These are phyloP conservation scores for Penicillium cosmopolitanum DNA, from an alignment of 495 filamentous ascomycete species.

Conservation along the genomic window DNA sequence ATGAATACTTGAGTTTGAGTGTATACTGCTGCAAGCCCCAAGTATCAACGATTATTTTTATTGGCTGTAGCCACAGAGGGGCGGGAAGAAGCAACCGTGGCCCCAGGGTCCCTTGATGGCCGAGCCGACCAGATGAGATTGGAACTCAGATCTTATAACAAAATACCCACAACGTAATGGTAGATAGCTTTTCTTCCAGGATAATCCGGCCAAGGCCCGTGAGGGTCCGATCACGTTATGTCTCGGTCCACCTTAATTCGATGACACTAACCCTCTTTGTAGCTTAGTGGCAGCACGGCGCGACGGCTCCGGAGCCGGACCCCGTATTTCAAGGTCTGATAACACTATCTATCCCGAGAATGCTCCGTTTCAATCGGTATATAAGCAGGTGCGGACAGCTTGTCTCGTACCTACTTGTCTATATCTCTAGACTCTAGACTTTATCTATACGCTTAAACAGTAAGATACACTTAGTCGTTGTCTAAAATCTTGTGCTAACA, in stretches of 20 bases:
- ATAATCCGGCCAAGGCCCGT: conserved; percentile 7
- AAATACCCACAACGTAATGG: conserved; percentile 1
- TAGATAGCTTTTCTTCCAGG: conserved; percentile 3
- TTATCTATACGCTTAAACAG: conserved; percentile 9
- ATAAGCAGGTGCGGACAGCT: conserved; percentile 3
- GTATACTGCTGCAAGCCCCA: not conserved
- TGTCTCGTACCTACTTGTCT: conserved; percentile 5
- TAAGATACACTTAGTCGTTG: conserved; percentile 2
- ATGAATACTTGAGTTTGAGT: too few relatives aligned
- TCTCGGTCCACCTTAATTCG: conserved; percentile 11
- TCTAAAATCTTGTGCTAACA: conserved; percentile 8
- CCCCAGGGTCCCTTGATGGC: conserved; percentile 1
- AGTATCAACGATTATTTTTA: conserved; percentile 1
- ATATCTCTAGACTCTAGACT: conserved; percentile 8
- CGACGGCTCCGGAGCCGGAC: conserved; percentile 13
- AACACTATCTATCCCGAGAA: conserved; percentile 4
- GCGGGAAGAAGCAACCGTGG: conserved; percentile 1
- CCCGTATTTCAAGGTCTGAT: conserved; percentile 9
- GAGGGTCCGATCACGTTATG: conserved; percentile 14
- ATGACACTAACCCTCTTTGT: conserved; percentile 8
- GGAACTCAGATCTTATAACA: conserved; percentile 1
- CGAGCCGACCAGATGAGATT: conserved; percentile 2
- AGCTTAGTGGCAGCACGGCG: conserved; percentile 12
- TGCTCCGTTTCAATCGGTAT: conserved; percentile 11
- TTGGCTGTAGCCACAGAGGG: conserved; percentile 3